These are phyloP conservation scores for Circinella minor DNA, from an alignment of 371 early-diverging fungal genomes.

Conservation along the genomic window DNA sequence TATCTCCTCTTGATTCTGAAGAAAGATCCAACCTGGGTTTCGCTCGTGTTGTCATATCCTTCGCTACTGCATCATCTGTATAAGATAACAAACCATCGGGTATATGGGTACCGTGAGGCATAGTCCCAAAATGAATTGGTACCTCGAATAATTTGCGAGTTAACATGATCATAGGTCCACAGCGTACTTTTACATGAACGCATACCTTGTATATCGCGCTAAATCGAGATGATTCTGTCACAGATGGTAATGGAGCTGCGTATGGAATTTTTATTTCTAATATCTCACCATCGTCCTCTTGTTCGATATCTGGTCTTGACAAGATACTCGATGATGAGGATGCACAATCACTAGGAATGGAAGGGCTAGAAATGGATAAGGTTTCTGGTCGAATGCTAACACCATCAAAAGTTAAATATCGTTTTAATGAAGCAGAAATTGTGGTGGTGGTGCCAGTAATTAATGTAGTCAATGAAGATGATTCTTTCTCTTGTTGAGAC, in stretches of 20 bases:
- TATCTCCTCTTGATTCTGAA: not conserved
- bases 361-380: no score
- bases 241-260: not conserved
- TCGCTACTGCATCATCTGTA: not conserved
- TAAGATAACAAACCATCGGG: constrained; percentile 9
- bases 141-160: constrained; percentile 9
- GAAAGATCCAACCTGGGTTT: not conserved
- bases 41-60: not conserved
- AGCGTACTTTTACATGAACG: not conserved
- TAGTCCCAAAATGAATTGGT: constrained; percentile 11
- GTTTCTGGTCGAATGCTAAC: no score
- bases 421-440: no score
- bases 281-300: no score
- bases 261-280: not conserved
- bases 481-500: not conserved
- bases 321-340: no score
- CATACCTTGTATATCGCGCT: not conserved
- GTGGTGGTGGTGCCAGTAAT: not conserved
- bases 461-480: not conserved
- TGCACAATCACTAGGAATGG: not conserved
- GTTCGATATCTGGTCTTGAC: no score
- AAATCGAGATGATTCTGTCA: constrained; percentile 10
- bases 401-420: no score
- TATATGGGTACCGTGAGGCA: constrained; percentile 10
- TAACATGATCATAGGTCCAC: constrained; percentile 6